A percentile compares a stretch with the other conserved stretches of the same genome.
phyloP scores from a whole-genome alignment of 1,139 yeast genomes.

The Taphrina confusa region DNA sequence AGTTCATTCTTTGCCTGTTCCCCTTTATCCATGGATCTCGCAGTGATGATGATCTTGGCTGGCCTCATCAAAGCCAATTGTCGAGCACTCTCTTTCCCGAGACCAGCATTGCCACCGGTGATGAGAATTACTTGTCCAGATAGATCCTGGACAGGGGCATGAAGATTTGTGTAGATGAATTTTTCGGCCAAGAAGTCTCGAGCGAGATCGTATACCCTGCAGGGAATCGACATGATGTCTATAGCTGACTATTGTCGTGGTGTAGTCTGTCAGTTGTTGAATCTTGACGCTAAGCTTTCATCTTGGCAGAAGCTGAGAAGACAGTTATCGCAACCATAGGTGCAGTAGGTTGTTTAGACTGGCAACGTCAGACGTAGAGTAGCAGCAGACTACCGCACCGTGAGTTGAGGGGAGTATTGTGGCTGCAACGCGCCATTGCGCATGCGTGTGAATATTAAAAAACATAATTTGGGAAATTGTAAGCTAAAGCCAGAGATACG shows the following conservation, averaged over 20 bases:
- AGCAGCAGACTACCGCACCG: no score
- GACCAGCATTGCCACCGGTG: conserved; percentile 38
- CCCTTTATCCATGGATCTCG: conserved; percentile 18
- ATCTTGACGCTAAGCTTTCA: no score
- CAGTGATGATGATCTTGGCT: conserved; percentile 28
- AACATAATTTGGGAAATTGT: no score
- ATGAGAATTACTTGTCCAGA: conserved; percentile 45
- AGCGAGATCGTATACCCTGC: conserved; percentile 15
- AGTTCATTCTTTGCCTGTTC: conserved; percentile 43
- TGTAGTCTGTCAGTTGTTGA: no score
- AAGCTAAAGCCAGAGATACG: no score
- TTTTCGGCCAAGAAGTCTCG: conserved; percentile 25
- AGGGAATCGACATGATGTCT: conserved; percentile 2
- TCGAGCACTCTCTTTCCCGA: conserved; percentile 40
- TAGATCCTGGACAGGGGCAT: conserved; percentile 39
- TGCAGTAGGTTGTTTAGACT: no score
- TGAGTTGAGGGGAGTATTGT: no score
- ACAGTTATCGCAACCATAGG: no score
- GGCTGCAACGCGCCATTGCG: no score
- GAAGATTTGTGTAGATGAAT: conserved; percentile 14
- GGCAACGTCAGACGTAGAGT: no score
- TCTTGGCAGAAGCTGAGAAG: no score
- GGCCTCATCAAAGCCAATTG: conserved; percentile 36
- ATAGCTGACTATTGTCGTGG: neutral
- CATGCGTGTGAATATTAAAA: no score